A percentile compares a stretch with the other conserved stretches of the same genome.
phyloP scores from a whole-genome alignment of 495 filamentous ascomycete genomes.

The Pyronema omphalodes region DNA sequence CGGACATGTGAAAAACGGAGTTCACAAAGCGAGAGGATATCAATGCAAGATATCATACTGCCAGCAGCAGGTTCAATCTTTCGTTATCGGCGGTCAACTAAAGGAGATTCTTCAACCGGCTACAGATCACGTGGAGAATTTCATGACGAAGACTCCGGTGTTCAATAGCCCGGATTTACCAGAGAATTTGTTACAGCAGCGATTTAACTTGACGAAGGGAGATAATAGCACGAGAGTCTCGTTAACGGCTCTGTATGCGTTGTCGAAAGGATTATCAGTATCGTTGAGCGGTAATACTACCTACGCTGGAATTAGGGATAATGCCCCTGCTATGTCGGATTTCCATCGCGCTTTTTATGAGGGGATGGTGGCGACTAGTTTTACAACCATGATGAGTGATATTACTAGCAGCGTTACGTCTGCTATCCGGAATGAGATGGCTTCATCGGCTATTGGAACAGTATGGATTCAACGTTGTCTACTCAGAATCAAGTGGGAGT shows the following conservation, averaged over 20 bases:
- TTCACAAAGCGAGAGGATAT: slow-evolving; percentile 11
- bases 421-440: slow-evolving; percentile 13
- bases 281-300: slow-evolving; percentile 9
- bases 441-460: background rate
- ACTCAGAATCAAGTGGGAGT: slow-evolving; percentile 8
- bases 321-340: slow-evolving; percentile 8
- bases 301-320: background rate
- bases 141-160: too few relatives aligned
- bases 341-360: slow-evolving; percentile 15
- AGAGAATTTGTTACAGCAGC: too few relatives aligned
- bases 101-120: slow-evolving; percentile 2
- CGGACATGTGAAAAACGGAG: slow-evolving; percentile 7
- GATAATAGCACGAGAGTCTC: slow-evolving; percentile 3
- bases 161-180: too few relatives aligned
- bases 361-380: slow-evolving; percentile 6
- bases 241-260: slow-evolving; percentile 8
- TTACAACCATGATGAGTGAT: background rate
- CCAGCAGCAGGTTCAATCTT: slow-evolving; percentile 5
- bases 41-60: slow-evolving; percentile 12
- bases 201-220: too few relatives aligned
- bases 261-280: slow-evolving; percentile 9
- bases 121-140: too few relatives aligned
- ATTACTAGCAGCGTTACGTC: slow-evolving; percentile 10
- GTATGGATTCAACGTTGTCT: background rate
- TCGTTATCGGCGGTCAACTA: slow-evolving; percentile 1